These are phyloP conservation scores for Lecanicillium sp. DNA, from an alignment of 2,329 filamentous ascomycete genomes.

Conservation along the genomic window DNA sequence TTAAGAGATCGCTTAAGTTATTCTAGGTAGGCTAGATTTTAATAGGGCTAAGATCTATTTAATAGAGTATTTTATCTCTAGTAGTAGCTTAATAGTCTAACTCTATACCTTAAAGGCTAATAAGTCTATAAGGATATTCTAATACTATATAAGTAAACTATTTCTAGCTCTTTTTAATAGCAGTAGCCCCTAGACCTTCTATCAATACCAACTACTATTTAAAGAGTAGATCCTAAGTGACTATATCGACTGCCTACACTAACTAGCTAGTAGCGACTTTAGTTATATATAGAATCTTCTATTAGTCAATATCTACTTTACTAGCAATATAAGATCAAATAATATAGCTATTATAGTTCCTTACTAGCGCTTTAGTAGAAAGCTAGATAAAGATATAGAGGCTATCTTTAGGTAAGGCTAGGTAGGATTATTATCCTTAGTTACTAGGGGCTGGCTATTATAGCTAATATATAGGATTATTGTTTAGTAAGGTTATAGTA, in stretches of 20 bases:
- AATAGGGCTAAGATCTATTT: background rate
- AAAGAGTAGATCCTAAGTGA: background rate
- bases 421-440: too few relatives aligned
- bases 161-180: background rate
- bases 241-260: background rate
- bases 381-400: too few relatives aligned
- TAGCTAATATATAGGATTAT: too few relatives aligned
- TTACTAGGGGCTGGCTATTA: too few relatives aligned
- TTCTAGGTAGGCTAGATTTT: background rate
- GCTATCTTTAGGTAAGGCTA: too few relatives aligned
- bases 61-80: background rate
- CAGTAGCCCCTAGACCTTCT: background rate
- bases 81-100: background rate
- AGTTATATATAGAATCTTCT: background rate
- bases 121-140: background rate
- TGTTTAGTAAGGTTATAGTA: too few relatives aligned
- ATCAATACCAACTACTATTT: background rate
- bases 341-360: background rate
- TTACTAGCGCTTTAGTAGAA: background rate
- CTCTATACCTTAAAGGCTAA: background rate
- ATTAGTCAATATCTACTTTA: background rate
- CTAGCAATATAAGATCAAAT: background rate
- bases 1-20: background rate
- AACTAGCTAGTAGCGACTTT: background rate
- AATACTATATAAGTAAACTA: background rate